A percentile compares a stretch with the other conserved stretches of the same genome.
Evolutionary conservation across 352 stramenopile genomes (phyloP).

Genomic region (Phytophthora pini): DNA sequence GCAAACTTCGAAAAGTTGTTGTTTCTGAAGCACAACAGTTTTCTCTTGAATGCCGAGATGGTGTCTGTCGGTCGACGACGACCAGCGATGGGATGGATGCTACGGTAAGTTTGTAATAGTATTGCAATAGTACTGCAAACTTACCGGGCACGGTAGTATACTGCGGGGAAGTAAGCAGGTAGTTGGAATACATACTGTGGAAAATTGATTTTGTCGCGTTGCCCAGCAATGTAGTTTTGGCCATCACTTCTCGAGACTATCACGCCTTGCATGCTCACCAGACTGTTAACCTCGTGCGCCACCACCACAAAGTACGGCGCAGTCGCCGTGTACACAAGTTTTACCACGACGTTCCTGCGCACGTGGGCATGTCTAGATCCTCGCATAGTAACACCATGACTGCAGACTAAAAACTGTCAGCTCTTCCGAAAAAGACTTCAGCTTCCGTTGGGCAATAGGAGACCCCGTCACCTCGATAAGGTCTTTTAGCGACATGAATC

Average conservation of each 20-base stretch:
- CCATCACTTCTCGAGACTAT: not conserved
- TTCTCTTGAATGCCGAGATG: constrained; percentile 7
- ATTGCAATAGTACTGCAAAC: constrained; percentile 9
- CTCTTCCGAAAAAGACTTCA: too few relatives aligned
- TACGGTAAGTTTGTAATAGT: not conserved
- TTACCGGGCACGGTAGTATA: not conserved
- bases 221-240: constrained; percentile 8
- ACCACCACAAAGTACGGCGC: too few relatives aligned
- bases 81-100: not conserved
- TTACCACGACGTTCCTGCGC: too few relatives aligned
- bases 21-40: constrained; percentile 6
- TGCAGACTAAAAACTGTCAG: too few relatives aligned
- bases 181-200: constrained; percentile 5
- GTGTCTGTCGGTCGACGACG: not conserved
- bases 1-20: constrained; percentile 14
- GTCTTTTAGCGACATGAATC: too few relatives aligned
- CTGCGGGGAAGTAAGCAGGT: not conserved
- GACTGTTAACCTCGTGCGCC: too few relatives aligned
- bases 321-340: too few relatives aligned
- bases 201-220: not conserved
- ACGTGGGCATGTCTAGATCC: too few relatives aligned
- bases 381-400: too few relatives aligned
- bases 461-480: too few relatives aligned
- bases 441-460: too few relatives aligned
- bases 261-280: too few relatives aligned